These are phyloP conservation scores for Mycena alexandri DNA, from an alignment of 768 basidiomycete genomes.

Conservation along the genomic window DNA sequence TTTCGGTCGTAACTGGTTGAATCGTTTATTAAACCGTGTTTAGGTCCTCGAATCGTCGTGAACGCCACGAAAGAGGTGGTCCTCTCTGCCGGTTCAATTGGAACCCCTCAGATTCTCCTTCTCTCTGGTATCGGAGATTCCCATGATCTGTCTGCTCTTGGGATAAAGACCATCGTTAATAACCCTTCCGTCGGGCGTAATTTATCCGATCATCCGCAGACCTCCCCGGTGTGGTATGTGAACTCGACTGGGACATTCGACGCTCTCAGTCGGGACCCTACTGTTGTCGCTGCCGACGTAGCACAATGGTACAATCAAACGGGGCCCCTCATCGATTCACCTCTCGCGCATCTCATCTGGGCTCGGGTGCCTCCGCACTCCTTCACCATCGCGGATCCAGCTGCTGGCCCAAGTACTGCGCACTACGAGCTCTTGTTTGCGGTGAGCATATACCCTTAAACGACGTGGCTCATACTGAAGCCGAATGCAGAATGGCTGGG, in stretches of 20 bases:
- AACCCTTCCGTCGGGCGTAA: conserved; percentile 41
- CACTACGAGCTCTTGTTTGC: conserved; percentile 40
- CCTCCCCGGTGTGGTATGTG: conserved; percentile 33
- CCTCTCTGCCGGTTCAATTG: conserved; percentile 46
- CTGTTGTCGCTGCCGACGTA: conserved; percentile 18
- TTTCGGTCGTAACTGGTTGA: background rate
- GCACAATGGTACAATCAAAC: conserved; percentile 37
- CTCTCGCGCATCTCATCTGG: conserved; percentile 28
- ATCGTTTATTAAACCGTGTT: background rate
- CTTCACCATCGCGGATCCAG: conserved; percentile 37
- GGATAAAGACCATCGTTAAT: conserved; percentile 36
- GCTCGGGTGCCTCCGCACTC: conserved; percentile 10
- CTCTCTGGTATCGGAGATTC: conserved; percentile 42
- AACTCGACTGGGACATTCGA: conserved; percentile 38
- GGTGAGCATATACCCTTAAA: conserved; percentile 27
- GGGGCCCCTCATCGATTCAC: conserved; percentile 32
- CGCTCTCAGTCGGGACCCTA: conserved; percentile 28
- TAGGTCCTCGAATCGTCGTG: conserved; percentile 25
- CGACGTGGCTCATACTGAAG: background rate
- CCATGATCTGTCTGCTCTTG: conserved; percentile 24
- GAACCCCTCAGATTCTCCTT: conserved; percentile 42
- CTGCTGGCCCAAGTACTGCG: conserved; percentile 38
- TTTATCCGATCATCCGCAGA: conserved; percentile 36
- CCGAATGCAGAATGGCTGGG: conserved; percentile 31
- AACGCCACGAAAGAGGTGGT: conserved; percentile 45